Evolutionary conservation across 495 filamentous ascomycete genomes (phyloP).

Genomic region (Annulohypoxylon nitens): DNA sequence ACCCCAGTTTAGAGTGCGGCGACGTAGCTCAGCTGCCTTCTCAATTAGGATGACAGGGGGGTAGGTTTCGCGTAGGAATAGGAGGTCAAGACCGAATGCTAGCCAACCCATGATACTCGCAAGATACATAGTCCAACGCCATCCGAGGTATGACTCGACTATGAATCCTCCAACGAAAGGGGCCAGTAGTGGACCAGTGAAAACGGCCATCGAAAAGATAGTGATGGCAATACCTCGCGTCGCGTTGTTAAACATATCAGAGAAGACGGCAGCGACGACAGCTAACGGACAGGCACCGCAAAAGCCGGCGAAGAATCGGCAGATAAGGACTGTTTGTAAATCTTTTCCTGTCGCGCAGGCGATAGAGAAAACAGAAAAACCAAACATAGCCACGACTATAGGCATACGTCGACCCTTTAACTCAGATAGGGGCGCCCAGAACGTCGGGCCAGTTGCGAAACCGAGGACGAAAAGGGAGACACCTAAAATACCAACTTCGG

Average conservation of each 20-base stretch:
- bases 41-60: conserved; percentile 81
- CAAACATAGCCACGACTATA: conserved; percentile 78
- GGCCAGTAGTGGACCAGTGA: conserved; percentile 82
- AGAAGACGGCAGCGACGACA: conserved; percentile 88
- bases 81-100: conserved; percentile 74
- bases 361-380: conserved; percentile 81
- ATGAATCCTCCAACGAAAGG: conserved; percentile 92
- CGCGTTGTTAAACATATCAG: conserved; percentile 87
- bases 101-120: conserved; percentile 80
- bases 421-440: conserved; percentile 83
- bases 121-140: conserved; percentile 88
- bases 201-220: conserved; percentile 86
- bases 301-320: conserved; percentile 85
- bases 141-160: conserved; percentile 74
- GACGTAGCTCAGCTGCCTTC: conserved; percentile 83
- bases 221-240: conserved; percentile 84
- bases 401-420: conserved; percentile 80
- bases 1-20: conserved; percentile 89
- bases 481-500: conserved; percentile 74
- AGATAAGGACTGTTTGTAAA: conserved; percentile 83
- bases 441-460: conserved; percentile 74
- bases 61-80: conserved; percentile 87
- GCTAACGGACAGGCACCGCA: conserved; percentile 82
- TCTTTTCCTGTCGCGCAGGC: conserved; percentile 81
- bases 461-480: conserved; percentile 78